A percentile compares a stretch with the other conserved stretches of the same genome.
phyloP scores from a whole-genome alignment of 2,329 filamentous ascomycete genomes.

The Pezicula neosporulosa region DNA sequence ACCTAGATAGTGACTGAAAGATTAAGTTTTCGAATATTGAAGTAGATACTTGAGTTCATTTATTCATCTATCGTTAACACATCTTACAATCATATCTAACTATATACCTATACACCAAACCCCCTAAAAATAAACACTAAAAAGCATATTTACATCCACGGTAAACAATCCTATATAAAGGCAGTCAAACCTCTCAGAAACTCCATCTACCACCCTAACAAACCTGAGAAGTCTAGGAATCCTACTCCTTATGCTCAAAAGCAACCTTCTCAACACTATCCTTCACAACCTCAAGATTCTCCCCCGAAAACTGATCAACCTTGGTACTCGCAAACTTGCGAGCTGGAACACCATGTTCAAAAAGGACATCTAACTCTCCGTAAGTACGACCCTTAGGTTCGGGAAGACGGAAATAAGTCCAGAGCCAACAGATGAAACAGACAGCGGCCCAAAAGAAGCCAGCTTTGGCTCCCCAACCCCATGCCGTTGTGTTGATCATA shows the following conservation, averaged over 20 bases:
- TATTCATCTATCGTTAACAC: not conserved
- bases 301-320: not conserved
- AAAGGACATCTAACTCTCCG: constrained; percentile 79
- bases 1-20: too few species aligned
- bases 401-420: constrained; percentile 77
- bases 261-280: not conserved
- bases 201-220: too few species aligned
- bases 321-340: constrained; percentile 21
- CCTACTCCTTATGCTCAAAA: not conserved
- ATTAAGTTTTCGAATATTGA: too few species aligned
- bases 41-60: not conserved
- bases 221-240: too few species aligned
- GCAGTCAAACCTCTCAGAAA: too few species aligned
- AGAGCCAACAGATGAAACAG: constrained; percentile 76
- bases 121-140: too few species aligned
- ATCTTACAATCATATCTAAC: too few species aligned
- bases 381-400: constrained; percentile 78
- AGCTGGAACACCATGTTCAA: constrained; percentile 59
- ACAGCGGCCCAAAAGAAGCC: constrained; percentile 85
- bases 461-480: constrained; percentile 82
- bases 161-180: too few species aligned
- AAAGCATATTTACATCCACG: too few species aligned
- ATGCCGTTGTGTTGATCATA: constrained; percentile 65
- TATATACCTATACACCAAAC: too few species aligned
- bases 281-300: not conserved